Conservation (phyloP, 768 basidiomycete species). For the Pisolithus orientalis region DNA sequence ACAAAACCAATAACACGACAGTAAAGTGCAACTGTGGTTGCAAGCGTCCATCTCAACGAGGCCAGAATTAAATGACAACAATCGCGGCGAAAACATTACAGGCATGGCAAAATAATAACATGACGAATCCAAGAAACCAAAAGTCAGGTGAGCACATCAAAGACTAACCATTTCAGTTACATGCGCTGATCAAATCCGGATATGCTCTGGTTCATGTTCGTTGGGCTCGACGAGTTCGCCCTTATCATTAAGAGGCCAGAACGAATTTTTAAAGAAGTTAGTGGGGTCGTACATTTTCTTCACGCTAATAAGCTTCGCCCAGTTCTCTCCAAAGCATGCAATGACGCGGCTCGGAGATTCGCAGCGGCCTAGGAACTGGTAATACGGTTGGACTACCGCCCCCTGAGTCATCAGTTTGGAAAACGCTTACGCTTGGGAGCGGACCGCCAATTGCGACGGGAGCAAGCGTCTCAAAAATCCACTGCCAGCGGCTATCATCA, state of each 20-base stretch:
- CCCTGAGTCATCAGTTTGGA: slow-evolving; percentile 11
- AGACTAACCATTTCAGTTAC: not conserved
- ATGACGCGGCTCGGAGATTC: slow-evolving; percentile 58
- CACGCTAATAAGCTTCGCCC: slow-evolving; percentile 60
- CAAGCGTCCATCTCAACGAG: not conserved
- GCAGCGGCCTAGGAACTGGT: slow-evolving; percentile 69
- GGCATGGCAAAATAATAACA: not conserved
- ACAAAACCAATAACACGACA: too few species aligned
- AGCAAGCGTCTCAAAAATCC: slow-evolving; percentile 72
- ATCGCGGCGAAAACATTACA: not conserved
- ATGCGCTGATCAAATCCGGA: slow-evolving; percentile 11
- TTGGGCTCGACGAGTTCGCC: slow-evolving; percentile 50
- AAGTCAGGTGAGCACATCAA: not conserved
- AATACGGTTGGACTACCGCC: slow-evolving; percentile 12
- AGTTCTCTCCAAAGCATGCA: slow-evolving; percentile 69
- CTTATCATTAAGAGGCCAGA: slow-evolving; percentile 70
- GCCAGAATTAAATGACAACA: not conserved
- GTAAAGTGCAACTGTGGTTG: too few species aligned
- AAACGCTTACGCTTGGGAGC: slow-evolving; percentile 67
- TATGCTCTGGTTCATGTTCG: slow-evolving; percentile 51
- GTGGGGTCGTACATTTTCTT: slow-evolving; percentile 74
- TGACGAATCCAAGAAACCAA: not conserved
- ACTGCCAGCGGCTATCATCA: slow-evolving; percentile 36
- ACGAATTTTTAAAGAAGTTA: slow-evolving; percentile 67
- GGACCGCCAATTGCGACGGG: slow-evolving; percentile 75